A percentile compares a stretch with the other conserved stretches of the same genome.
Conservation (phyloP, 2,329 filamentous ascomycete genomes). For the Fusarium oligoseptatum region DNA sequence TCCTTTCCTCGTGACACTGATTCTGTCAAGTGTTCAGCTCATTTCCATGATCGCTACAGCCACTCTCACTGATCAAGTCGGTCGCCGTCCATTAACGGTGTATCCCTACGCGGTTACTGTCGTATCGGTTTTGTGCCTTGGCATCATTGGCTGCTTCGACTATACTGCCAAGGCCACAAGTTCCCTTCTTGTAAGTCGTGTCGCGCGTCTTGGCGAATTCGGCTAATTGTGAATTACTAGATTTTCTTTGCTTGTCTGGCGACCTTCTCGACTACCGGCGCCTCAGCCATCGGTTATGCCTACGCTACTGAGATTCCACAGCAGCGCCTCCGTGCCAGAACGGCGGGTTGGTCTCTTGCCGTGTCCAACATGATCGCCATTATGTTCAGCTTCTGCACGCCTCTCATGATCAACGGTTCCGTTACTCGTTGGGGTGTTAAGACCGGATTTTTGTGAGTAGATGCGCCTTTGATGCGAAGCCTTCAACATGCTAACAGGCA, state of each 20-base stretch:
- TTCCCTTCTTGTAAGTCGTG: conserved; percentile 16
- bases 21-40: conserved; percentile 23
- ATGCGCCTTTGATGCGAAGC: conserved; percentile 33
- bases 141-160: conserved; percentile 33
- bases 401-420: conserved; percentile 58
- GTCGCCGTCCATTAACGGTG: conserved; percentile 22
- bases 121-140: conserved; percentile 21
- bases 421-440: conserved; percentile 57
- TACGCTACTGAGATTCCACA: conserved; percentile 27
- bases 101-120: conserved; percentile 28
- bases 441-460: conserved; percentile 57
- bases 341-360: conserved; percentile 46
- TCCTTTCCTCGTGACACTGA: conserved; percentile 29
- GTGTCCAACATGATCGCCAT: conserved; percentile 56
- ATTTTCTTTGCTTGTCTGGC: conserved; percentile 34
- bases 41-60: conserved; percentile 27
- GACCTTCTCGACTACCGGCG: conserved; percentile 29
- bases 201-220: rapidly evolving
- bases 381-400: conserved; percentile 61
- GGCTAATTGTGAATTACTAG: background rate
- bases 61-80: conserved; percentile 23
- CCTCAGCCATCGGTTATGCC: conserved; percentile 28
- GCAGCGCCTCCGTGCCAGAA: conserved; percentile 22
- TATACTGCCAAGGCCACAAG: conserved; percentile 30
- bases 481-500: background rate